Base-by-base conservation (phyloP, 331 rosid genomes). In the Acacia pycnantha region DNA sequence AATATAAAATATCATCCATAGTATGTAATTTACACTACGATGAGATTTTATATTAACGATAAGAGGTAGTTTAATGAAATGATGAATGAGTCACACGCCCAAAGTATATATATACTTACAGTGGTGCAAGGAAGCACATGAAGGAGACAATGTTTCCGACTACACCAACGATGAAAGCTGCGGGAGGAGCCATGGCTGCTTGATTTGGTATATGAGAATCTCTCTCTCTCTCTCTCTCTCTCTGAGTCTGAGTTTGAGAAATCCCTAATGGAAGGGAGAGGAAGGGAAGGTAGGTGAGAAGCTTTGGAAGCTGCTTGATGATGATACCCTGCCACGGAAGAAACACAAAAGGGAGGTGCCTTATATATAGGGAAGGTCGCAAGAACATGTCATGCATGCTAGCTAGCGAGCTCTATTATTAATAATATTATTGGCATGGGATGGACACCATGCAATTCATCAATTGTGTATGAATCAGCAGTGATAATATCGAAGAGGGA, bases 71-170 rank as follows among this genome's bases (percentile, higher is more conserved):
- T 13, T 15, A 47, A 47, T 11, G 18, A 47, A 47, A 47, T 47
- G 18, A 48, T 48, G 41, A 37, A 37, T 37, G 41, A 48, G 4
- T 16, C 16, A 48, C 6, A 11, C 0, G 15, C 14, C 21, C 19
- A 48, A 48, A 48, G 56, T 50, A 53, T 19, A 19, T n/a, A 9
- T 58, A 0, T 22, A 87, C 90, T 87, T 87, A 87, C 90, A 87
- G 48, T 72, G 90, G 90, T 77, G 90, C 87, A 2, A 87, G 73
- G 46, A 87, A 87, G 85, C 90, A 85, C 18, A 73, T 72, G 40
- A 87, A 85, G 64, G 90, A 87, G 24, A 84, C 67, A 61, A 87
- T 53, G 81, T 85, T 85, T 14, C 97, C 97, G 79, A 94, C 91
- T 78, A 92, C 2, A 27, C 98, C 98, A 85, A 94, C 90, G 51